Base-by-base conservation (phyloP, 768 basidiomycete species). In the Krasilnikovozyma curviuscula region DNA sequence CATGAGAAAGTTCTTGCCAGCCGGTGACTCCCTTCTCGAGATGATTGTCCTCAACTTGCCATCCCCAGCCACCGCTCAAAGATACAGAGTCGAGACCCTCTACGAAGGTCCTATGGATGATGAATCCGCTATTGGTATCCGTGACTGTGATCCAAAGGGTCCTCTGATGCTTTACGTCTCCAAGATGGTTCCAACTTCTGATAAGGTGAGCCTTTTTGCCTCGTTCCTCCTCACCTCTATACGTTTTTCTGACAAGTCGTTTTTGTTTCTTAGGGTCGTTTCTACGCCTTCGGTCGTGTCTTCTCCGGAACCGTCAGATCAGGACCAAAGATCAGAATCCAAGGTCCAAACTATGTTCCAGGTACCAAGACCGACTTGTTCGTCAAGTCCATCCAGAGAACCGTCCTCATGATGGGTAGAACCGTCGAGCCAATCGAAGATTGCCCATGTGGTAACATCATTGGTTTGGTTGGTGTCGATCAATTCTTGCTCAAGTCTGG, bases 61-160 rank as follows among this genome's bases (percentile, higher is more conserved):
- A 38, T 98, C 93, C 21, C 91, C 89, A 49, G 78, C 78, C 49
- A 97, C 91, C 54, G 93, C 93, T 54, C 93, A 98, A 69, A 76
- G 81, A 46, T 97, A 97, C 70, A 89, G 93, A 75, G 89, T 93
- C 48, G 88, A 97, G 74, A 97, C 93, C 57, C 79, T 98, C 54
- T 97, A 98, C 68, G 93, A 98, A 65, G 93, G 93, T 65, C 93
- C 93, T 60, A 86, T 95, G 86, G 93, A 98, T 69, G 93, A 98
- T 63, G 93, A 98, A 69, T 93, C 85, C 52, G 93, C 93, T 57
- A 85, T 97, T 57, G 84, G 78, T 70, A 89, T 98, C 72, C 79
- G 93, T 45, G 89, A 97, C 66, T 98, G 93, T 65, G 84, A 97
- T 69, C 81, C 93, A 65, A 80, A 78, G 38, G 93, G 79, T 44